Conservation (phyloP, 192 early-diverging fungal species). For the Chytriomyces confervae region DNA sequence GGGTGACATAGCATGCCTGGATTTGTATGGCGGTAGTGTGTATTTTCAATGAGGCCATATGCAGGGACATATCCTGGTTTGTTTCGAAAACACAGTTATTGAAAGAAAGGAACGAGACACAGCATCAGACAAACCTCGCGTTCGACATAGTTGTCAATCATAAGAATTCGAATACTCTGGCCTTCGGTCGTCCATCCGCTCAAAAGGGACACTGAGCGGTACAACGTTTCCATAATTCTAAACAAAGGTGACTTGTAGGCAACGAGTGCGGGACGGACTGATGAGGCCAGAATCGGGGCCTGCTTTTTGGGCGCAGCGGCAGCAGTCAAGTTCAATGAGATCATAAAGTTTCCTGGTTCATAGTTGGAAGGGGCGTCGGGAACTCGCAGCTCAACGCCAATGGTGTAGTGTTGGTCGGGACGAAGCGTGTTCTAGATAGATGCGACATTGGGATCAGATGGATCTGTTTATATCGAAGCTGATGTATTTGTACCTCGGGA, state of each 20-base stretch:
- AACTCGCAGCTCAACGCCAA: slow-evolving; percentile 60
- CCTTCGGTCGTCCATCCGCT: slow-evolving; percentile 54
- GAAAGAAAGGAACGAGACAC: not conserved
- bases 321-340: slow-evolving; percentile 58
- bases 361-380: slow-evolving; percentile 68
- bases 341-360: slow-evolving; percentile 70
- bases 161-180: slow-evolving; percentile 49
- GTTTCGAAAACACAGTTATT: not conserved
- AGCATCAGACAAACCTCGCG: slow-evolving; percentile 31
- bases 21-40: slow-evolving; percentile 59
- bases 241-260: slow-evolving; percentile 51
- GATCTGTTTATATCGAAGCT: not conserved
- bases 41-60: slow-evolving; percentile 55
- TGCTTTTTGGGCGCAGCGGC: slow-evolving; percentile 10
- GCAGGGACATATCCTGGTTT: slow-evolving; percentile 49
- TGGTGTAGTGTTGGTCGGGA: slow-evolving; percentile 66
- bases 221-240: slow-evolving; percentile 38
- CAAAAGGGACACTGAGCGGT: slow-evolving; percentile 52
- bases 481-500: not conserved
- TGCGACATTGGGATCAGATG: not conserved
- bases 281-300: slow-evolving; percentile 5
- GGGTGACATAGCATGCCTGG: slow-evolving; percentile 52
- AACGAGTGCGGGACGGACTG: slow-evolving; percentile 39
- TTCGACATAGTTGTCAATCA: slow-evolving; percentile 63
- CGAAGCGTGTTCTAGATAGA: slow-evolving; percentile 9